Evolutionary conservation across 1,139 yeast genomes (phyloP), one percentile per base, ranked within the genome.

Genomic region (Geotrichum australiense): DNA sequence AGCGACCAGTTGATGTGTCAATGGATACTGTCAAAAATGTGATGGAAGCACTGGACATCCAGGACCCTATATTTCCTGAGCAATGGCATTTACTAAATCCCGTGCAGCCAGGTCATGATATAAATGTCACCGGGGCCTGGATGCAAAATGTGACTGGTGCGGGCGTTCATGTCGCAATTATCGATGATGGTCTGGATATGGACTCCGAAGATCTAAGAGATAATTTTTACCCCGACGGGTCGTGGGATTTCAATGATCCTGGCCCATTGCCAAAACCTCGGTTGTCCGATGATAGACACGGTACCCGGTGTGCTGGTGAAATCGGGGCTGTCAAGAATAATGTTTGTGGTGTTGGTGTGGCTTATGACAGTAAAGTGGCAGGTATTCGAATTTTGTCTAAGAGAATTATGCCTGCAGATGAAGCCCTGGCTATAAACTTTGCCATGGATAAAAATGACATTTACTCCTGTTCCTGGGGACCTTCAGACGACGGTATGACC

Each of bases 391-490:
- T 93, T 48, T 70, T 93, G 37, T 82, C 94, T 0, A 94, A 85
- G 2, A 68, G 73, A 28, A 74, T 93, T 39, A 78, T 93, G 3
- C 70, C 85, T 3, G 94, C 81, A 42, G 95, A 87, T 49, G 98
- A 93, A 62, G 97, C 98, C 0, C 76, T 83, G 1, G 84, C 97
- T 0, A 66, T 93, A 69, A 71, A 83, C 33, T 83, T 81, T 62
- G 93, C 80, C 0, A 68, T 82, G 54, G 89, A 85, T 47, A 55
- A 59, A 39, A 91, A 91, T 59, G 95, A 89, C 61, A 91, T 93
- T 29, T 93, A 86, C 61, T 85, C 96, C 3, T 93, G 99, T 62
- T 86, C 96, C 3, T 93, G 99, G 99, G 99, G 99, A 2, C 99
- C 99, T 1, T 75, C 89, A 1, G 99, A 93, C 61, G 84, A 89